These are phyloP conservation scores for Coemansia sp. DNA, from an alignment of 371 early-diverging fungal genomes.

Conservation along the genomic window DNA sequence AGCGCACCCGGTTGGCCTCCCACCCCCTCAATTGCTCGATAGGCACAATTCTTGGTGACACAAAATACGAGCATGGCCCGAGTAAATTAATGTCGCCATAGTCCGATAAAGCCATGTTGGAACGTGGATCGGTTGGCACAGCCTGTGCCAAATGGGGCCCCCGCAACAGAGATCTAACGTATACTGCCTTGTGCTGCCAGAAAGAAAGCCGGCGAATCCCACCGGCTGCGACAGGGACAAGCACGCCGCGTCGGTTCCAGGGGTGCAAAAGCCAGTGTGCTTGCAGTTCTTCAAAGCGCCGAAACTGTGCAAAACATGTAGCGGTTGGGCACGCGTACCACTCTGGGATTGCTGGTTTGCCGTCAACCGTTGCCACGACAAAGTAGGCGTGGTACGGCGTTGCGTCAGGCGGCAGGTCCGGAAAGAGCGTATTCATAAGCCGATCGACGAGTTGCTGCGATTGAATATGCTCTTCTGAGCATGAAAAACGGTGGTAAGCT, in stretches of 20 bases:
- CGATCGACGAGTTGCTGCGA: conserved; percentile 4
- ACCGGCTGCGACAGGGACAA: conserved; percentile 27
- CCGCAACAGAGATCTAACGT: conserved; percentile 18
- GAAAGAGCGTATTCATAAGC: conserved; percentile 23
- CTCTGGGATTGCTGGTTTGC: conserved; percentile 18
- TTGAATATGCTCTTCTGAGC: background rate
- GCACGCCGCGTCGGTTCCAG: conserved; percentile 30
- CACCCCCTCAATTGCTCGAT: conserved; percentile 21
- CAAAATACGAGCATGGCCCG: conserved; percentile 29
- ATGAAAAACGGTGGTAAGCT: background rate
- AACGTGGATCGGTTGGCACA: too few relatives aligned
- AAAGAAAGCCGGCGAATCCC: conserved; percentile 27
- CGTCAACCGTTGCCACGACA: conserved; percentile 31
- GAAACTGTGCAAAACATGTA: conserved; percentile 12
- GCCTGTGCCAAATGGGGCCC: conserved; percentile 10
- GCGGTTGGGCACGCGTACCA: conserved; percentile 23
- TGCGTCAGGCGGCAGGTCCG: conserved; percentile 5
- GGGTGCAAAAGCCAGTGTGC: conserved; percentile 31
- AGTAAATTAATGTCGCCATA: conserved; percentile 28
- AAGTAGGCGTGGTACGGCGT: conserved; percentile 22
- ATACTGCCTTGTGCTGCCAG: conserved; percentile 35
- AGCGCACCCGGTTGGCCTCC: conserved; percentile 4
- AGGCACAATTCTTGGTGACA: conserved; percentile 25
- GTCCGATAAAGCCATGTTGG: conserved; percentile 8
- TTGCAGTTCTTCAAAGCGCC: conserved; percentile 14